Evolutionary conservation across 768 basidiomycete genomes (phyloP).

Genomic region (Tricholoma sp.): DNA sequence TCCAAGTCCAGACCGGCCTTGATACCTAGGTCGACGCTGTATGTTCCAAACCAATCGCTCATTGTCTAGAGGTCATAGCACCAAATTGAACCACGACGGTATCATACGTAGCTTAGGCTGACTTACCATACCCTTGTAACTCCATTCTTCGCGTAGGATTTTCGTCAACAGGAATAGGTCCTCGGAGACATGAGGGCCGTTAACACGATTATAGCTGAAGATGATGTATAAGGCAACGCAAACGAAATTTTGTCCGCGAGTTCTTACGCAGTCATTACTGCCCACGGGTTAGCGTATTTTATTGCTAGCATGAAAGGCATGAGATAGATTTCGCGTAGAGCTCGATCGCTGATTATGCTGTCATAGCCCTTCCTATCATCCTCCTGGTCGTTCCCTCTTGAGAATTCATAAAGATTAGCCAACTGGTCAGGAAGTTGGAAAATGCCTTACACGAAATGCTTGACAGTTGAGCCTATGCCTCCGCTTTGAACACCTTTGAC

Average conservation of each 20-base stretch:
- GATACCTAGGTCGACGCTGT: constrained; percentile 56
- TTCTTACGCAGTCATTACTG: constrained; percentile 66
- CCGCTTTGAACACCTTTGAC: constrained; percentile 69
- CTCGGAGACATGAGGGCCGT: constrained; percentile 70
- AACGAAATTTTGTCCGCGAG: not conserved
- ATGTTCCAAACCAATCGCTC: constrained; percentile 83
- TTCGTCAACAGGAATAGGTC: constrained; percentile 54
- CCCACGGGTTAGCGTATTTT: constrained; percentile 59
- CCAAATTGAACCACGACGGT: not conserved
- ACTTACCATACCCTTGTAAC: constrained; percentile 54
- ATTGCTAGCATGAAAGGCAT: constrained; percentile 75
- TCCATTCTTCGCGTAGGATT: constrained; percentile 68
- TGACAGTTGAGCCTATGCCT: constrained; percentile 73
- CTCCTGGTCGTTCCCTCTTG: constrained; percentile 79
- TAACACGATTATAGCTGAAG: constrained; percentile 66
- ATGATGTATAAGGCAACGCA: not conserved
- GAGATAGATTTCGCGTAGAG: constrained; percentile 71
- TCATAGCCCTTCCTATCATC: constrained; percentile 69
- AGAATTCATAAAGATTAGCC: not conserved
- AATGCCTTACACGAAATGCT: constrained; percentile 67
- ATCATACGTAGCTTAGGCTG: not conserved
- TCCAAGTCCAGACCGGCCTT: constrained; percentile 79
- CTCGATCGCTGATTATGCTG: constrained; percentile 57
- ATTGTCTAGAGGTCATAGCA: constrained; percentile 39
- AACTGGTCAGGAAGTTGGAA: not conserved